These are phyloP conservation scores for Pseudognaphalium luteoalbum DNA, from an alignment of 129 eudicot genomes.

Conservation along the genomic window DNA sequence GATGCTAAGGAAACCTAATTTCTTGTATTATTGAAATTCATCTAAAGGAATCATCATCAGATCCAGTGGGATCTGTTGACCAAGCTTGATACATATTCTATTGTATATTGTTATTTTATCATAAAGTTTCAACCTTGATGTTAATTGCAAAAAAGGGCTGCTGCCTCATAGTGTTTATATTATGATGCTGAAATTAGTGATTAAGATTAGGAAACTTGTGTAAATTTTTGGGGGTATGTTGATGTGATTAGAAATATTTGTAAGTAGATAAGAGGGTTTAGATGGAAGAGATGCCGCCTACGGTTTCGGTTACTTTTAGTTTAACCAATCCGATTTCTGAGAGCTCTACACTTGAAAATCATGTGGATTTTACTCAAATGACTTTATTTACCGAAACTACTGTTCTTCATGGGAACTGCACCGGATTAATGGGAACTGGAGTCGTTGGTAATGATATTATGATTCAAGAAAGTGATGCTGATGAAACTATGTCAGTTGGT, in stretches of 20 bases:
- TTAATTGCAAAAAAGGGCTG: too few species aligned
- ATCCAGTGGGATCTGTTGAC: slow-evolving; percentile 50
- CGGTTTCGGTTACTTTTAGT: slow-evolving; percentile 63
- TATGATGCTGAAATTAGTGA: slow-evolving; percentile 20
- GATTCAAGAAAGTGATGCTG: slow-evolving; percentile 58
- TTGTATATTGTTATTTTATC: not conserved
- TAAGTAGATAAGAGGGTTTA: not conserved
- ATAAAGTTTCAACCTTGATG: not conserved
- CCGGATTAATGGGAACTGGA: slow-evolving; percentile 32
- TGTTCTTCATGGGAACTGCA: slow-evolving; percentile 23
- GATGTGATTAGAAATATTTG: slow-evolving; percentile 24
- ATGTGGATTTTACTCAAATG: slow-evolving; percentile 56
- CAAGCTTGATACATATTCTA: not conserved
- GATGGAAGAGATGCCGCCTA: slow-evolving; percentile 78
- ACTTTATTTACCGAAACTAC: slow-evolving; percentile 56
- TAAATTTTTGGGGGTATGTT: slow-evolving; percentile 19
- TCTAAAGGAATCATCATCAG: slow-evolving; percentile 31
- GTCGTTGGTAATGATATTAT: slow-evolving; percentile 36
- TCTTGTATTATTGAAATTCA: slow-evolving; percentile 22
- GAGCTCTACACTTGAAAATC: slow-evolving; percentile 34
- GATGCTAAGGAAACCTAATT: slow-evolving; percentile 26
- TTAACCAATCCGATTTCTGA: slow-evolving; percentile 47
- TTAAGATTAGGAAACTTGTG: slow-evolving; percentile 14
- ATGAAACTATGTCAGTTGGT: slow-evolving; percentile 46
- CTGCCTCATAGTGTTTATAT: too few species aligned